These are phyloP conservation scores for Puccinia triticina DNA, from an alignment of 1,284 basidiomycete genomes.

Conservation along the genomic window DNA sequence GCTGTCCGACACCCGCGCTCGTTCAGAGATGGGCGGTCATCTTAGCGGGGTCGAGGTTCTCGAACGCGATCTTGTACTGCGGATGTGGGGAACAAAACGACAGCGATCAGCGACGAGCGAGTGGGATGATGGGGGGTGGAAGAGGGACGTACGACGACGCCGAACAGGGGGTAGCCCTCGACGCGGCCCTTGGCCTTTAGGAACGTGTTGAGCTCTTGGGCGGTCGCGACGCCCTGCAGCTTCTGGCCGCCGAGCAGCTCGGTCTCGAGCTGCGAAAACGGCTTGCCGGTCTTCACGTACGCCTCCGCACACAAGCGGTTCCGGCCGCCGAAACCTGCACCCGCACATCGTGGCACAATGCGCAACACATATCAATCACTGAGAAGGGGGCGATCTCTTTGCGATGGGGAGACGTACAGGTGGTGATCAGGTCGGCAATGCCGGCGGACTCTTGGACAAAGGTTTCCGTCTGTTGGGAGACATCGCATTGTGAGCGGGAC, in stretches of 20 bases:
- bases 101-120: conserved; percentile 54
- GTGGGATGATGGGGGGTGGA: conserved; percentile 1
- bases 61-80: conserved; percentile 61
- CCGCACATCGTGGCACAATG: background rate
- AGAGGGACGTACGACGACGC: conserved; percentile 60
- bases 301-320: conserved; percentile 66
- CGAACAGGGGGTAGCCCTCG: conserved; percentile 66
- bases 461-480: conserved; percentile 60
- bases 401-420: conserved; percentile 60
- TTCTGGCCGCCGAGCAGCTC: conserved; percentile 67
- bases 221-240: conserved; percentile 63
- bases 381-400: too few species aligned
- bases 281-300: conserved; percentile 64
- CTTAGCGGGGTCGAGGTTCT: conserved; percentile 61
- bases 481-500: background rate
- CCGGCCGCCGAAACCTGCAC: conserved; percentile 64
- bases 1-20: too few species aligned
- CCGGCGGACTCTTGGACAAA: conserved; percentile 65
- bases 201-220: conserved; percentile 64
- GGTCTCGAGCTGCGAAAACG: conserved; percentile 65
- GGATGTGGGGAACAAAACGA: background rate
- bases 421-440: conserved; percentile 67
- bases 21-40: conserved; percentile 57
- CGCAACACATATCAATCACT: too few species aligned
- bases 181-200: conserved; percentile 63